Base-by-base conservation (phyloP, 2,329 filamentous ascomycete species). In the Diaporthe velutina region DNA sequence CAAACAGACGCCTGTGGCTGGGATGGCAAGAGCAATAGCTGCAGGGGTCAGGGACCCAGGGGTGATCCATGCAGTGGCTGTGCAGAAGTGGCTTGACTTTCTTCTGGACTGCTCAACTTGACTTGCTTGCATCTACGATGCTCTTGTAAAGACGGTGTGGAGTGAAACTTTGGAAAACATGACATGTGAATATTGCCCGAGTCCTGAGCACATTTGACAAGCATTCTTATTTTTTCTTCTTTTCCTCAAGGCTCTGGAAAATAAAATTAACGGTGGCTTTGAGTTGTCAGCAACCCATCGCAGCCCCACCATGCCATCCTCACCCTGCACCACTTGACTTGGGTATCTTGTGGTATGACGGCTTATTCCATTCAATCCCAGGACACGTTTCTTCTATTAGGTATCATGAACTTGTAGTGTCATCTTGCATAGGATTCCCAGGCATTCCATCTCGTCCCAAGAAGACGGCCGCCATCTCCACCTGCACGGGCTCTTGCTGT, bases 71-170 rank as follows among this genome's bases (percentile, higher is more conserved):
- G 15, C 19, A 28, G 64, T 68, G 64, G 64, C 64, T 38, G 64
- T 68, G 64, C 64, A 68, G 25, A 30, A 6, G 64, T 68, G 64
- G 64, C 64, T 67, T 68, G 64, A 54, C 48, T 42, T 57, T n/a
- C 4, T 15, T n/a, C n/a, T 55, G 2, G 50, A 30, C 25, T 19
- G 15, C 33, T 33, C 6, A 9, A 28, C 35, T 42, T 40, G 17
- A 57, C 25, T 54, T 7, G 58, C 28, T 38, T 28, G 38, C 35
- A 28, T 22, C 25, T 38, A n/a, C 33, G 15, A 58, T 3, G 10
- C 9, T 28, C 17, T 40, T 8, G 7, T 1, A 33, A 33, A 12
- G n/a, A 7, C 22, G 13, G n/a, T 15, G n/a, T 28, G n/a, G 50
- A 15, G 28, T 28, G 12, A 17, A 13, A 17, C 5, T 15, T 28